These are phyloP conservation scores for Obba rivulosa DNA, from an alignment of 768 basidiomycete genomes.

Conservation along the genomic window DNA sequence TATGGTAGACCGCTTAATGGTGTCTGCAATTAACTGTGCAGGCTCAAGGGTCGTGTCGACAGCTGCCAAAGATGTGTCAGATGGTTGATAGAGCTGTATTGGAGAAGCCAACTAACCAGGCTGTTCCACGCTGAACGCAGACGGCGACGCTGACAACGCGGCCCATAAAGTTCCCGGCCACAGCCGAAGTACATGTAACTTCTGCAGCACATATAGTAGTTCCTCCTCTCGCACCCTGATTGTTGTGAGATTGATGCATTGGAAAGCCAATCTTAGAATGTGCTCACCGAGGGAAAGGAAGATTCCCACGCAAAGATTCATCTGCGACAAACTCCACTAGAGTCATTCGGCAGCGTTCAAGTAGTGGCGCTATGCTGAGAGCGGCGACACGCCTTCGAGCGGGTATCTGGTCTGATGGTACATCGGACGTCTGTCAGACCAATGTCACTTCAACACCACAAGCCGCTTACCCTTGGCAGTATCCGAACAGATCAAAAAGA, in stretches of 20 bases:
- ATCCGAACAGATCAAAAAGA: conserved; percentile 77
- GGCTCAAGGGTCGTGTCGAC: conserved; percentile 43
- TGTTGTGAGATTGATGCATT: neutral
- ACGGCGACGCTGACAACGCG: conserved; percentile 61
- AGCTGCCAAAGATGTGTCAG: conserved; percentile 18
- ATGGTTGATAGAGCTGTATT: neutral
- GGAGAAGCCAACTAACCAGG: conserved; percentile 40
- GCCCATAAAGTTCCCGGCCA: conserved; percentile 78
- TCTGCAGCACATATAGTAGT: conserved; percentile 74
- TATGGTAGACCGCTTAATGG: conserved; percentile 65
- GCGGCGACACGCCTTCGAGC: conserved; percentile 66
- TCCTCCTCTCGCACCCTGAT: conserved; percentile 83
- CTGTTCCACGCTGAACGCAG: conserved; percentile 45
- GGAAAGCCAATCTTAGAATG: neutral
- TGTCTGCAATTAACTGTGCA: conserved; percentile 57
- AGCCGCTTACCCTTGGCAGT: conserved; percentile 46
- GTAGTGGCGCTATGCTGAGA: conserved; percentile 62
- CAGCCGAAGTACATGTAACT: conserved; percentile 66
- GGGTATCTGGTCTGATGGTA: conserved; percentile 48
- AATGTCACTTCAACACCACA: no score
- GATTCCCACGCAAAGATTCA: conserved; percentile 72
- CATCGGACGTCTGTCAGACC: no score
- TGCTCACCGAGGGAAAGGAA: conserved; percentile 81
- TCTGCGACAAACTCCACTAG: conserved; percentile 80
- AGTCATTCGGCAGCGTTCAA: conserved; percentile 68